These are phyloP conservation scores for Corylus avellana DNA, from an alignment of 306 rosid genomes.

Conservation along the genomic window DNA sequence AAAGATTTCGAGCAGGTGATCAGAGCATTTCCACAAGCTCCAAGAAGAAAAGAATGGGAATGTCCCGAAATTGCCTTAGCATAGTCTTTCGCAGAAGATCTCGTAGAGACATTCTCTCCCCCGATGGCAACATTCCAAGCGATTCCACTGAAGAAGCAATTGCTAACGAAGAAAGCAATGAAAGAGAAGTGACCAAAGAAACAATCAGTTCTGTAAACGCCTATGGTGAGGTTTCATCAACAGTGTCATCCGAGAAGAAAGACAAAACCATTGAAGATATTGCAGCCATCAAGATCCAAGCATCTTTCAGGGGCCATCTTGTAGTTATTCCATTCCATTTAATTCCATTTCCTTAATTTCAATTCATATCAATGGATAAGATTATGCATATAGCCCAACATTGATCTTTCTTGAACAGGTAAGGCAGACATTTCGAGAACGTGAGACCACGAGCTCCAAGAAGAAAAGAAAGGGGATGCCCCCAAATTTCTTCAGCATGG, in stretches of 20 bases:
- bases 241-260: neutral
- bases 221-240: neutral
- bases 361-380: too few relatives aligned
- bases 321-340: too few relatives aligned
- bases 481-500: constrained; percentile 45
- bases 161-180: constrained; percentile 15
- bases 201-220: neutral
- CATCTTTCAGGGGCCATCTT: too few relatives aligned
- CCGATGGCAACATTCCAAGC: constrained; percentile 25
- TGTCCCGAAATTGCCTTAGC: constrained; percentile 45
- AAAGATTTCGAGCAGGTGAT: neutral
- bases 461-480: constrained; percentile 36
- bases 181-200: neutral
- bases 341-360: neutral
- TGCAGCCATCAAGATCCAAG: constrained; percentile 1
- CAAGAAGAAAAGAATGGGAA: constrained; percentile 33
- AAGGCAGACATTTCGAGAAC: neutral
- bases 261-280: constrained; percentile 34
- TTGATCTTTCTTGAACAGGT: neutral
- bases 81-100: constrained; percentile 38
- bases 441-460: neutral
- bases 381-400: neutral
- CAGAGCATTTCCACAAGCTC: neutral
- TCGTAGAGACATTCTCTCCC: constrained; percentile 32
- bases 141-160: constrained; percentile 27